phyloP scores from a whole-genome alignment of 768 basidiomycete genomes.

The Grammothele lineata region DNA sequence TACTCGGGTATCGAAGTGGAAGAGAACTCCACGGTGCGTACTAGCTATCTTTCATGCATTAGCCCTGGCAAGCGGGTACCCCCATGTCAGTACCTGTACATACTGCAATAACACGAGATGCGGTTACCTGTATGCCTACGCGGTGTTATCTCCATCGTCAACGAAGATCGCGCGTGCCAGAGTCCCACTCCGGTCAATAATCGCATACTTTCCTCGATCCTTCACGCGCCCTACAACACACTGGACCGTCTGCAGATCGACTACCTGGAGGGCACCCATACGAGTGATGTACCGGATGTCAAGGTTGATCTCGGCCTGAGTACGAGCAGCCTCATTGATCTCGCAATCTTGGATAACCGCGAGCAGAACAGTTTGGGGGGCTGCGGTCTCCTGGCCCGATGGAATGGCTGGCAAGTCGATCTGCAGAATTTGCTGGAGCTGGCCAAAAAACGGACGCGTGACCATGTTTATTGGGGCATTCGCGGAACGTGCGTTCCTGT shows the following conservation, averaged over 20 bases:
- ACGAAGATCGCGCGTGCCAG: slow-evolving; percentile 9
- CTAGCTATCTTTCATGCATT: too few species aligned
- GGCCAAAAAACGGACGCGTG: slow-evolving; percentile 28
- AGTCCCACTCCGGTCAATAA: slow-evolving; percentile 26
- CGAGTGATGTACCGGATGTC: slow-evolving; percentile 19
- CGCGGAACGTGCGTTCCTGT: slow-evolving; percentile 20
- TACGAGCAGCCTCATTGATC: background rate
- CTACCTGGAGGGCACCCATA: slow-evolving; percentile 11
- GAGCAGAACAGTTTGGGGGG: slow-evolving; percentile 14
- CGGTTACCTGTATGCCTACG: too few species aligned
- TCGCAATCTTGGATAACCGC: slow-evolving; percentile 22
- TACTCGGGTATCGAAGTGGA: too few species aligned
- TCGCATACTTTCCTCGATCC: slow-evolving; percentile 13
- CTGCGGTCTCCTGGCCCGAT: background rate
- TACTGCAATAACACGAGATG: too few species aligned
- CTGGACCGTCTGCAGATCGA: slow-evolving; percentile 22
- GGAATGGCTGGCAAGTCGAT: slow-evolving; percentile 11
- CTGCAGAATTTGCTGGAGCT: slow-evolving; percentile 28
- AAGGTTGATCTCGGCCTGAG: background rate
- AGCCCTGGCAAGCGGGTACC: too few species aligned
- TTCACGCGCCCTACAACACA: slow-evolving; percentile 24
- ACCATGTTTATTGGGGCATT: background rate
- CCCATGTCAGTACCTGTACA: too few species aligned
- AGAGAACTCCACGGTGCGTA: too few species aligned
- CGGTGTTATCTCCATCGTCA: too few species aligned